These are phyloP conservation scores for Acer negundo DNA, from an alignment of 345 rosid genomes.

Conservation along the genomic window DNA sequence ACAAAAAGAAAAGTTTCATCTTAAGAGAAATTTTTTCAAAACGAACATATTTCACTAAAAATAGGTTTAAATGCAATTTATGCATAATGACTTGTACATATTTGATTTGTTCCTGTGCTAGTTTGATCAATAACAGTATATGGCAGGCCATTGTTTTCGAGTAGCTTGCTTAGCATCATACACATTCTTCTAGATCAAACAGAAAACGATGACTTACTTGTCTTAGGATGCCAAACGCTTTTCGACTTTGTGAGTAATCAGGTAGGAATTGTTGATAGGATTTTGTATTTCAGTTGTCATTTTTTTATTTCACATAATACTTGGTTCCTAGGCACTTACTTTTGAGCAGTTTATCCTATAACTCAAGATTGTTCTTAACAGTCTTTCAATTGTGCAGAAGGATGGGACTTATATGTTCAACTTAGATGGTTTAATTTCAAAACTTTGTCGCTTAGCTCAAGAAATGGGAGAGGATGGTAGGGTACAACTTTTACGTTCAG, in stretches of 20 bases:
- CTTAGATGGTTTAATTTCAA: slow-evolving; percentile 69
- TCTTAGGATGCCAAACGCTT: slow-evolving; percentile 65
- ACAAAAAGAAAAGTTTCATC: not conserved
- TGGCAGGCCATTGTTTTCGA: slow-evolving; percentile 73
- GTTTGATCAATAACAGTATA: slow-evolving; percentile 4
- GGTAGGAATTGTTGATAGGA: slow-evolving; percentile 39
- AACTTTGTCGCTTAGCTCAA: slow-evolving; percentile 60
- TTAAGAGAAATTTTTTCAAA: not conserved
- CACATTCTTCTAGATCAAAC: slow-evolving; percentile 73
- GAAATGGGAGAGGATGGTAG: slow-evolving; percentile 57
- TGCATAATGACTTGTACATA: not conserved
- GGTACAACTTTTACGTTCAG: slow-evolving; percentile 39
- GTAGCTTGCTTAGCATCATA: slow-evolving; percentile 69
- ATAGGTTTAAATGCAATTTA: not conserved
- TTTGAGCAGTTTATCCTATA: not conserved
- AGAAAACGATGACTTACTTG: slow-evolving; percentile 50
- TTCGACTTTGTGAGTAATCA: slow-evolving; percentile 72
- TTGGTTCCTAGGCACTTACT: not conserved
- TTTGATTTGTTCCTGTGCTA: slow-evolving; percentile 4
- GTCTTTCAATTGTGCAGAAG: slow-evolving; percentile 39
- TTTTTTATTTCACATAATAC: slow-evolving; percentile 1
- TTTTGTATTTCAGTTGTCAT: slow-evolving; percentile 8
- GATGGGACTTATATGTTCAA: slow-evolving; percentile 77
- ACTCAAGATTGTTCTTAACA: slow-evolving; percentile 17
- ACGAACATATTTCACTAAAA: too few relatives aligned